A percentile compares a stretch with the other conserved stretches of the same genome.
These are phyloP conservation scores for Arctium lappa DNA, from an alignment of 129 eudicot genomes.

Conservation along the genomic window DNA sequence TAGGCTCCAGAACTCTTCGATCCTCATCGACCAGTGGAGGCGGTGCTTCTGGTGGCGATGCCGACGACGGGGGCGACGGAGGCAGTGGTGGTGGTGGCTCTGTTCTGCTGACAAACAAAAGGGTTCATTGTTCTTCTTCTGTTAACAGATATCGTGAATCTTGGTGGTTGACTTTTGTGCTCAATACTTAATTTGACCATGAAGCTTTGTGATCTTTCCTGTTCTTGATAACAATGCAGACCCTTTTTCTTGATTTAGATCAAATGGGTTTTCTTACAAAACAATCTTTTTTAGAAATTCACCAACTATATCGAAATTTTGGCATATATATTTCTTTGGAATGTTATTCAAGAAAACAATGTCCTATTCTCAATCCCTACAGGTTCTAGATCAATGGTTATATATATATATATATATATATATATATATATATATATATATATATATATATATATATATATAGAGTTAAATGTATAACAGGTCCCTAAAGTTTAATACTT, in stretches of 20 bases:
- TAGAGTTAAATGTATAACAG: no score
- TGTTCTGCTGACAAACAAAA: no score
- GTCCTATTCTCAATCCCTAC: not conserved
- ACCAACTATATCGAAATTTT: not conserved
- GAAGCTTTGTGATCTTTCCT: not conserved
- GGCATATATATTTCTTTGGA: not conserved
- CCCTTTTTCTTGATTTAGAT: not conserved
- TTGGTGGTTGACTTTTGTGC: slow-evolving; percentile 28
- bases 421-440: no score
- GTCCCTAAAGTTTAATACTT: no score
- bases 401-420: no score
- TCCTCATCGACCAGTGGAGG: no score
- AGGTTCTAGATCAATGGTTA: slow-evolving; percentile 77
- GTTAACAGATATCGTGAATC: not conserved
- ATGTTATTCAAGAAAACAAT: not conserved
- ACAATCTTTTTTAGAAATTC: not conserved
- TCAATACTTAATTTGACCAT: not conserved
- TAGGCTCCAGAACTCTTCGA: no score
- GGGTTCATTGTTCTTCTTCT: no score
- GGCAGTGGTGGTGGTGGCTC: no score
- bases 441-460: no score
- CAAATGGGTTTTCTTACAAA: not conserved
- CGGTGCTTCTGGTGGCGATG: no score
- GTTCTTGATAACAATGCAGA: not conserved
- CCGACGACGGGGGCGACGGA: no score